phyloP scores from a whole-genome alignment of 352 stramenopile genomes.

The Pythium dissimile region DNA sequence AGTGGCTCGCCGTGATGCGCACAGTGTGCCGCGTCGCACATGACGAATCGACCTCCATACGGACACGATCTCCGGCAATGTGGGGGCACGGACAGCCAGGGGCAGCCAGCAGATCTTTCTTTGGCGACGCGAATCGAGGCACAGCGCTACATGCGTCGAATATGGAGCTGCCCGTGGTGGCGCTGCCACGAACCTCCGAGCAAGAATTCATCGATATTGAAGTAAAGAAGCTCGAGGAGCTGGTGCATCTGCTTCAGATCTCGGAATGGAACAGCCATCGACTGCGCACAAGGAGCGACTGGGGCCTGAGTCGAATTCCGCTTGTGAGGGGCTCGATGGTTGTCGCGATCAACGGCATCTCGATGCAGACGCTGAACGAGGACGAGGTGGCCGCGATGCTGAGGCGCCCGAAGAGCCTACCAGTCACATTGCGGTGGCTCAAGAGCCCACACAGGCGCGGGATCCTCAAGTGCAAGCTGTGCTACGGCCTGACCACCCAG shows the following conservation, averaged over 20 bases:
- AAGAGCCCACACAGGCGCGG: slow-evolving; percentile 42
- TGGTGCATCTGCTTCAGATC: slow-evolving; percentile 13
- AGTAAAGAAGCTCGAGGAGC: slow-evolving; percentile 4
- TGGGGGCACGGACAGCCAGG: not conserved
- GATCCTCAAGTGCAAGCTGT: slow-evolving; percentile 48
- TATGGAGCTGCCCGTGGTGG: slow-evolving; percentile 12
- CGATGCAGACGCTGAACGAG: slow-evolving; percentile 50
- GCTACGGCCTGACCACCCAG: slow-evolving; percentile 48
- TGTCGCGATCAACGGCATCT: slow-evolving; percentile 57
- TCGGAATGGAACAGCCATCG: slow-evolving; percentile 59
- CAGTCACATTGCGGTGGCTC: slow-evolving; percentile 47
- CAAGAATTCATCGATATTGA: slow-evolving; percentile 21
- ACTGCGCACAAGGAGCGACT: slow-evolving; percentile 44
- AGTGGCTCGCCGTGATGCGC: slow-evolving; percentile 45
- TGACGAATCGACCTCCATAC: slow-evolving; percentile 1
- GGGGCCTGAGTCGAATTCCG: slow-evolving; percentile 23
- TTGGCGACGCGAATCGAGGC: not conserved
- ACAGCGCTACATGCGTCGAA: not conserved
- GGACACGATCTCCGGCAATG: slow-evolving; percentile 6
- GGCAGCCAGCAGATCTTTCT: not conserved
- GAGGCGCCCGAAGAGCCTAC: slow-evolving; percentile 25
- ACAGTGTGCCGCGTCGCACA: slow-evolving; percentile 12
- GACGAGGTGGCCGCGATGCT: slow-evolving; percentile 42
- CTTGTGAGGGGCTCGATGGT: slow-evolving; percentile 54
- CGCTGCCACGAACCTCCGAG: slow-evolving; percentile 21